Evolutionary conservation across 805 yeast species (phyloP), one percentile per base, ranked within the genome.

Genomic region (Suhomyces tanzawaensis): DNA sequence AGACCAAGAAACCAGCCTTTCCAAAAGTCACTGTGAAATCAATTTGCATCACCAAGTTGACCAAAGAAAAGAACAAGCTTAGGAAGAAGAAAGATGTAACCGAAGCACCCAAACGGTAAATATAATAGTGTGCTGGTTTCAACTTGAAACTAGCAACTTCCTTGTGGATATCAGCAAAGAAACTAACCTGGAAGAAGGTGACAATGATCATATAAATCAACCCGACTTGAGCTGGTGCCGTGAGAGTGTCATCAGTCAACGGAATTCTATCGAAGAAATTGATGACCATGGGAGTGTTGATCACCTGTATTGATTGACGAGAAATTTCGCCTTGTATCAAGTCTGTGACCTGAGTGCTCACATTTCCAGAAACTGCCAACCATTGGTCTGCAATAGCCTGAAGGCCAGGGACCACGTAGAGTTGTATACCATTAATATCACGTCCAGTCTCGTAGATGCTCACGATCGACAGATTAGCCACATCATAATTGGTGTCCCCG

Each of bases 221-320:
- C 36, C 93, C 93, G 42, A 85, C 81, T 56, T 84, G 91, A 4
- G 79, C 58, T 4, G 90, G 88, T 0, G 89, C 89, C 30, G 72
- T 48, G 11, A 80, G 53, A 4, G 76, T 78, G 2, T 75, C 64
- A 48, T 77, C 64, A 1, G 58, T 57, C 36, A 63, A 66, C 2
- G 85, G 85, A n/a, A 68, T 63, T 34, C 66, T 57, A 51, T 84
- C 88, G 3, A 51, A 29, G 27, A 47, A 57, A 1, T 44, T 21
- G 39, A 76, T 63, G 1, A 41, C 44, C 12, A 73, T 60, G n/a
- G 69, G 69, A 16, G 48, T 51, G 21, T 68, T 46, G 7, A 66
- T 23, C 11, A 29, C 32, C 22, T 14, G 28, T n/a, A 56, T 26
- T 1, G 57, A 38, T n/a, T 39, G 31, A 7, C 37, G 22, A 21